Percentiles rank a stretch among this genome's conserved stretches.
phyloP scores from a whole-genome alignment of 2,329 filamentous ascomycete species.

The Fusarium sterilihyphosum region DNA sequence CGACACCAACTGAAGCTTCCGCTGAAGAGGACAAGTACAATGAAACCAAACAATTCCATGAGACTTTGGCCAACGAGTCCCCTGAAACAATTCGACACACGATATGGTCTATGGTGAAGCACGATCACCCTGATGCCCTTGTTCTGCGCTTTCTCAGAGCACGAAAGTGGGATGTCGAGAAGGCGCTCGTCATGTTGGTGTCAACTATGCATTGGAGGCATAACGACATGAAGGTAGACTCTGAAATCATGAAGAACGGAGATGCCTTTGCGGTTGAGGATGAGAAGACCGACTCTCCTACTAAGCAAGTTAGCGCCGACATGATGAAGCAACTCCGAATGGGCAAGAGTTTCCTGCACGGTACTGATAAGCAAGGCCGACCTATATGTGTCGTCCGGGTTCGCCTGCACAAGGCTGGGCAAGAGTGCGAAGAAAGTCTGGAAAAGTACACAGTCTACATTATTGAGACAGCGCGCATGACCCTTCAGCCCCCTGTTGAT shows the following conservation, averaged over 20 bases:
- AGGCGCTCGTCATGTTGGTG: constrained; percentile 92
- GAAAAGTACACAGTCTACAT: constrained; percentile 93
- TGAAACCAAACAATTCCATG: constrained; percentile 85
- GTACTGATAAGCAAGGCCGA: constrained; percentile 82
- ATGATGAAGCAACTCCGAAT: constrained; percentile 86
- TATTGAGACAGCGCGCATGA: constrained; percentile 92
- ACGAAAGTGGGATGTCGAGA: constrained; percentile 95
- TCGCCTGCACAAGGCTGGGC: constrained; percentile 81
- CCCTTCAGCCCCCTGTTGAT: constrained; percentile 82
- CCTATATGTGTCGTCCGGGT: constrained; percentile 90
- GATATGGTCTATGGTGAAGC: constrained; percentile 95
- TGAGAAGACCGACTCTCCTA: constrained; percentile 64
- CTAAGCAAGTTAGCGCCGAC: constrained; percentile 76
- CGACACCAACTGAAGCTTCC: constrained; percentile 54
- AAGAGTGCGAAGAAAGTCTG: constrained; percentile 82
- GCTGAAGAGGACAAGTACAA: constrained; percentile 88
- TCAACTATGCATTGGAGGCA: constrained; percentile 93
- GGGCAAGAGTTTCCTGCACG: constrained; percentile 94
- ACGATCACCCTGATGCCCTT: constrained; percentile 90
- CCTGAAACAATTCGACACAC: constrained; percentile 82
- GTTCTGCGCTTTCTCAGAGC: constrained; percentile 85
- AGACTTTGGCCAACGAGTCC: constrained; percentile 78
- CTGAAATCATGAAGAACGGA: constrained; percentile 82
- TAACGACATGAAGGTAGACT: constrained; percentile 86
- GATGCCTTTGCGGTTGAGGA: constrained; percentile 73